Base-by-base conservation (phyloP, 2,329 filamentous ascomycete species). In the Cordyceps pruinosa region DNA sequence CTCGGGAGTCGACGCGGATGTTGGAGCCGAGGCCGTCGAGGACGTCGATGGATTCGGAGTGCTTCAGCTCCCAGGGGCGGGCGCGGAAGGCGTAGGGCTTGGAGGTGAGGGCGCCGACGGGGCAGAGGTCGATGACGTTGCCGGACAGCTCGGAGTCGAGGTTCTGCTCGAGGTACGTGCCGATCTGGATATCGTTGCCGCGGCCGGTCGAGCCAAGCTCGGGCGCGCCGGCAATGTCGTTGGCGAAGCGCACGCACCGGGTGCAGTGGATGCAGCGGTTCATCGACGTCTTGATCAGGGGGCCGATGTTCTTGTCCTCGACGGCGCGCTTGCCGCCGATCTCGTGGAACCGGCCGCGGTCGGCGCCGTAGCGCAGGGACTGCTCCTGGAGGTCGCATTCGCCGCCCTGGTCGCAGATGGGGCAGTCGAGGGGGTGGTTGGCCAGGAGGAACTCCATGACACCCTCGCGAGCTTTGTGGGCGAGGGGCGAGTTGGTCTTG, bases 221-320 rank as follows among this genome's bases (percentile, higher is more conserved):
- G 35, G 94, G 91, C 60, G 94, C 94, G 68, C 94, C 94, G 61
- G 94, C 94, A 68, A 99, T 82, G 69, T 99, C 94, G 75, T 97
- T 99, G 71, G 94, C 89, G 75, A 99, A 99, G 70, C 94, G 91
- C 66, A 99, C 85, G 76, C 94, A 99, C 69, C 94, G 86, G 62
- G 94, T 99, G 81, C 94, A 99, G 80, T 99, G 94, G 69, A 99
- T 99, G 75, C 94, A 99, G 72, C 94, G 85, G 82, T 99, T 99
- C 94, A 99, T 99, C 50, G 94, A 99, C 4, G 94, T 99, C 84
- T 99, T 99, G 77, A 99, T 89, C 65, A 99, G 75, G 55, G 94
- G 94, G 35, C 94, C 94, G 68, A 99, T 97, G 75, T 99, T 97
- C 83, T 99, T 99, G 76, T 99, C 94, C 78, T 99, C 94, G 39